These are phyloP conservation scores for Camellia sinensis DNA, from an alignment of 148 eudicot species.

Conservation along the genomic window DNA sequence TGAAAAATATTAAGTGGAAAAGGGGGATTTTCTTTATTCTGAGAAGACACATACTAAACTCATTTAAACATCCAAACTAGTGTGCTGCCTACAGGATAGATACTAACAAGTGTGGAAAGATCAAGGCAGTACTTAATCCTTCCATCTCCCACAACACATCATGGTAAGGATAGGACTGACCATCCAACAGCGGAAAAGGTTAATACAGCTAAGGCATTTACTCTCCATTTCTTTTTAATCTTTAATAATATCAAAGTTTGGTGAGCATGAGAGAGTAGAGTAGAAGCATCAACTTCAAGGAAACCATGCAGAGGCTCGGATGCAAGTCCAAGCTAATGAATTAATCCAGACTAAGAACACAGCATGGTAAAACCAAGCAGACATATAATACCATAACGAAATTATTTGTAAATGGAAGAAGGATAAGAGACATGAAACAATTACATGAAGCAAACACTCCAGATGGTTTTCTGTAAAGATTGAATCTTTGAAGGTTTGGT, in stretches of 20 bases:
- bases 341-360: not conserved
- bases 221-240: not conserved
- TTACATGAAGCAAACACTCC: conserved; percentile 63
- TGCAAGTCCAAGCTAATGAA: not conserved
- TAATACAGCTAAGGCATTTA: not conserved
- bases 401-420: conserved; percentile 2
- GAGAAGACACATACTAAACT: not conserved
- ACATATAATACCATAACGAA: not conserved
- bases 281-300: not conserved
- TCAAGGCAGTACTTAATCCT: not conserved
- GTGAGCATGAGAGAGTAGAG: not conserved
- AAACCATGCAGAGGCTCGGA: not conserved
- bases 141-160: not conserved
- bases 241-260: not conserved
- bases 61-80: conserved; percentile 9
- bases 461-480: conserved; percentile 26
- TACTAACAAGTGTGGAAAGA: not conserved
- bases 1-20: not conserved
- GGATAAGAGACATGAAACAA: conserved; percentile 16
- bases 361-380: not conserved
- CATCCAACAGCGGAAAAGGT: not conserved
- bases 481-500: conserved; percentile 28
- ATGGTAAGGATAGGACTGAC: not conserved
- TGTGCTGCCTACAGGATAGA: not conserved
- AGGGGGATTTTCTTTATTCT: not conserved